Evolutionary conservation across 306 rosid genomes (phyloP), one percentile per base, ranked within the genome.

Genomic region (Castanea sativa): DNA sequence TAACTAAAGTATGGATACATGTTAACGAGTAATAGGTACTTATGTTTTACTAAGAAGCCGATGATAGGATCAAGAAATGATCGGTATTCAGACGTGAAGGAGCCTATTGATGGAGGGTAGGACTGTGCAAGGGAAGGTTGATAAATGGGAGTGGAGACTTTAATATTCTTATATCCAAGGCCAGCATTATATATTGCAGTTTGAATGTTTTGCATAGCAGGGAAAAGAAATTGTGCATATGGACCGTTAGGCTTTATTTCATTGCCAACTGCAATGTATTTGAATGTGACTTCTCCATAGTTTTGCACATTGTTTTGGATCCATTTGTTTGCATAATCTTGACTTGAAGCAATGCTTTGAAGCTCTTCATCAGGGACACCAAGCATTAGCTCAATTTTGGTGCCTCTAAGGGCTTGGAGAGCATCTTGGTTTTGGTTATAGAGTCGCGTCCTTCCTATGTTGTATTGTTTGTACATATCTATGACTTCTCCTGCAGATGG

Each of bases 191-290:
- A 32, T 29, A 89, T 49, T 10, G 89, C 88, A 0, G 8, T 81
- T 15, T 80, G 85, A n/a, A 89, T 64, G 74, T 84, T 90, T 33
- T 76, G 79, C 84, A 90, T 80, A 20, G 90, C 91, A 0, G 86
- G 83, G n/a, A 77, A 58, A 23, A 90, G 78, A 76, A 45, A 84
- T 0, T 5, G 41, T 49, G 91, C 85, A 20, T 0, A 25, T 5
- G 71, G 15, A 2, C 65, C 71, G 4, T 16, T 5, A 4, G 90
- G 82, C 4, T 69, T 53, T 3, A 88, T 70, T 68, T 90, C 91
- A 30, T 90, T 90, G 57, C 91, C 93, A 6, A 90, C 91, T 0
- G 83, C 73, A 12, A 87, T 89, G 84, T 83, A 89, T 69, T 72
- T 83, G 81, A 89, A 81, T 27, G 33, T 87, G 55, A 89, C 93